Base-by-base conservation (phyloP, 1,284 basidiomycete genomes). In the Leccinum pachyderme region DNA sequence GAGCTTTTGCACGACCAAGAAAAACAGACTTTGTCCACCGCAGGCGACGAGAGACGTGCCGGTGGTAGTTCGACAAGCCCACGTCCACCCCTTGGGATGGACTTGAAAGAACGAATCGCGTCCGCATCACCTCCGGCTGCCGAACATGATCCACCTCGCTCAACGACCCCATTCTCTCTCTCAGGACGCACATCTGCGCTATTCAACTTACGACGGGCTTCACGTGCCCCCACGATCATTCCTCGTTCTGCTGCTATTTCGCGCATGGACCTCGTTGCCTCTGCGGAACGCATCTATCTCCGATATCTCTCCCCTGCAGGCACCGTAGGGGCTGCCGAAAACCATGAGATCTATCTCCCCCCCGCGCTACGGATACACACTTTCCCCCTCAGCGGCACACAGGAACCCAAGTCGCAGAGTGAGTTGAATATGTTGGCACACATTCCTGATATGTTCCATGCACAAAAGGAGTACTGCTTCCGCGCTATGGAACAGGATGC, bases 381-480 rank as follows among this genome's bases (percentile, higher is more conserved):
- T 12, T 93, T 93, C 74, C 86, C 87, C 2, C 75, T 91, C 48
- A 86, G 74, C 65, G 83, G 84, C 63, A 75, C 80, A 1, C 81
- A 85, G 37, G 85, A 94, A 58, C 91, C 91, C 3, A 83, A 80
- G 67, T 78, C 77, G 18, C 82, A 85, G 64, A 79, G 80, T 39
- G 91, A 95, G 70, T 73, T 86, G 47, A 84, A 81, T 52, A 78
- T 92, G 55, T 78, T 98, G 80, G 87, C 95, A 1, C 87, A 93
- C 60, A 88, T 99, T 44, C 95, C 96, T 11, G 96, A 98, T 72
- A 90, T 98, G 79, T 99, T 98, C 77, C 93, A 98, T 70, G 77
- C 87, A 2, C 96, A 98, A 75, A 98, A 99, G 77, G 93, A 97
- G 68, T 98, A 97, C 69, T 94, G 95, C 67, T 97, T 96, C 80